A percentile compares a stretch with the other conserved stretches of the same genome.
These are phyloP conservation scores for Takakia lepidozioides DNA, from an alignment of 225 moss, liverwort and hornwort genomes.

Conservation along the genomic window DNA sequence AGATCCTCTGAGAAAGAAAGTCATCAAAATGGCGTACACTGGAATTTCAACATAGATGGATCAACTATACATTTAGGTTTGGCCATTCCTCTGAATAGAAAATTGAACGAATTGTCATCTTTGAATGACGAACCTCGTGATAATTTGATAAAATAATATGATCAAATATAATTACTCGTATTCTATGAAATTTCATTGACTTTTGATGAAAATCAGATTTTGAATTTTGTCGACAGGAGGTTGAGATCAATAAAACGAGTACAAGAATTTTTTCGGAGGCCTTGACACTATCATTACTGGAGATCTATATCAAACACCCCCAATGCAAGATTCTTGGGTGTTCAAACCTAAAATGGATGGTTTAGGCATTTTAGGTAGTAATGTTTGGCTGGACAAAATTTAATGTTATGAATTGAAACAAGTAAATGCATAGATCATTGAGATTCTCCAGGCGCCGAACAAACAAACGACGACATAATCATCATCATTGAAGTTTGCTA, in stretches of 20 bases:
- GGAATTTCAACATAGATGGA: constrained; percentile 1
- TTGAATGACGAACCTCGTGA: neutral
- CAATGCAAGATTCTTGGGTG: constrained; percentile 1
- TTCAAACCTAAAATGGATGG: neutral
- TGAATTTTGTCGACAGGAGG: neutral
- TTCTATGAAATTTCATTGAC: neutral
- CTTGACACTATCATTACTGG: neutral
- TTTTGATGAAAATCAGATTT: neutral
- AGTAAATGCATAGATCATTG: neutral
- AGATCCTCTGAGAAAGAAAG: neutral
- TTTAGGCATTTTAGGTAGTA: neutral
- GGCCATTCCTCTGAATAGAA: neutral
- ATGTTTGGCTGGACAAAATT: constrained; percentile 1
- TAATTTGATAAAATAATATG: neutral
- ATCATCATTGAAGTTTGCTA: neutral
- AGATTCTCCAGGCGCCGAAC: neutral
- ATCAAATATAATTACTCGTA: neutral
- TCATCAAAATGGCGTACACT: neutral
- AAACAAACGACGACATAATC: neutral
- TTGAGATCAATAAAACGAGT: neutral
- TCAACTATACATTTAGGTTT: neutral
- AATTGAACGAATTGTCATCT: neutral
- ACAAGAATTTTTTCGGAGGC: neutral
- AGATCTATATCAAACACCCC: constrained; percentile 1
- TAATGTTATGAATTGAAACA: neutral